Percentiles rank a stretch among this genome's conserved stretches.
phyloP scores from a whole-genome alignment of 768 basidiomycete species.

The Crepidotus variabilis region DNA sequence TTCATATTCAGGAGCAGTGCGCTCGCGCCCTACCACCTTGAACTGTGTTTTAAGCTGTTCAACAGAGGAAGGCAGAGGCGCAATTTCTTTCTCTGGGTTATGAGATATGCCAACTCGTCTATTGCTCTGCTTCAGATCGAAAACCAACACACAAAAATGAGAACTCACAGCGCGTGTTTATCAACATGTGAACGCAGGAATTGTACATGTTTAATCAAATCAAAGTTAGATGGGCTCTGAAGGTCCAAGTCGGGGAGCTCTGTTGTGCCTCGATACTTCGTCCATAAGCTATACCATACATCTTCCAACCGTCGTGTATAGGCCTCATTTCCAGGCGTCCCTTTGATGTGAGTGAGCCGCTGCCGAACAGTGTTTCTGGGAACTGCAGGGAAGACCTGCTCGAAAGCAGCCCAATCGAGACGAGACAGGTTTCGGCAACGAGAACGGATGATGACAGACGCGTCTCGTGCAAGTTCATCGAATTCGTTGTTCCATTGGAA shows the following conservation, averaged over 20 bases:
- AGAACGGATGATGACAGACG: slow-evolving; percentile 75
- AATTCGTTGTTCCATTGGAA: slow-evolving; percentile 86
- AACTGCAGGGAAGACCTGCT: slow-evolving; percentile 79
- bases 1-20: slow-evolving; percentile 52
- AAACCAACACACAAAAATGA: slow-evolving; percentile 1
- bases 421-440: slow-evolving; percentile 61
- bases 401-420: slow-evolving; percentile 69
- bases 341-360: slow-evolving; percentile 57
- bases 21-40: slow-evolving; percentile 45
- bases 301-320: slow-evolving; percentile 81
- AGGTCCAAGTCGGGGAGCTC: slow-evolving; percentile 71
- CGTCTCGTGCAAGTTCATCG: slow-evolving; percentile 87
- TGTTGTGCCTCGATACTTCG: slow-evolving; percentile 60
- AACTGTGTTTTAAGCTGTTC: slow-evolving; percentile 41
- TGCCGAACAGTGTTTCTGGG: slow-evolving; percentile 69
- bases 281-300: slow-evolving; percentile 78
- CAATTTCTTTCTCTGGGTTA: slow-evolving; percentile 28
- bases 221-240: slow-evolving; percentile 66
- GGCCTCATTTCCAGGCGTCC: slow-evolving; percentile 61
- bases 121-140: slow-evolving; percentile 12
- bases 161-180: slow-evolving; percentile 79
- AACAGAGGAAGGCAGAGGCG: slow-evolving; percentile 38
- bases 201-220: slow-evolving; percentile 75
- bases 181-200: slow-evolving; percentile 81
- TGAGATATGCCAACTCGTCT: slow-evolving; percentile 66